A percentile compares a stretch with the other conserved stretches of the same genome.
phyloP scores from a whole-genome alignment of 345 rosid genomes.

The Tarenaya hassleriana region DNA sequence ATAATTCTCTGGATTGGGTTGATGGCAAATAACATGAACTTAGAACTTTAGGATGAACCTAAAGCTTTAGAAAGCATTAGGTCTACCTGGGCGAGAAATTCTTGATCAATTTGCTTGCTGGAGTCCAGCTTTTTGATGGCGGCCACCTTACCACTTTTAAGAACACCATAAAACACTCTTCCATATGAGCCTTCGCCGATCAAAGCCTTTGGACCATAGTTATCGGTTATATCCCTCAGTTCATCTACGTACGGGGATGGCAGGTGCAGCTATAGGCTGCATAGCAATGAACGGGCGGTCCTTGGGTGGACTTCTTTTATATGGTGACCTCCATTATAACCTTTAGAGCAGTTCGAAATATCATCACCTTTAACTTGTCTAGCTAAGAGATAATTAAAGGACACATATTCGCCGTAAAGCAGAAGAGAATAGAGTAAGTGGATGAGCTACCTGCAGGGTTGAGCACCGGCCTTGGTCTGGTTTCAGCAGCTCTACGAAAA shows the following conservation, averaged over 20 bases:
- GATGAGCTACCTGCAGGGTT: conserved; percentile 34
- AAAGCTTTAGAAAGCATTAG: background rate
- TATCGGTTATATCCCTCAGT: conserved; percentile 57
- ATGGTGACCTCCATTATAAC: conserved; percentile 41
- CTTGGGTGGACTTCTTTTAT: conserved; percentile 32
- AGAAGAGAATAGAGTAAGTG: no score
- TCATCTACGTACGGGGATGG: conserved; percentile 49
- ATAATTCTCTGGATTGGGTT: no score
- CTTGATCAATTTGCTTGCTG: conserved; percentile 84
- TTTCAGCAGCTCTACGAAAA: conserved; percentile 41
- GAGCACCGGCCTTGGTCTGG: conserved; percentile 38
- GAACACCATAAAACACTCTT: conserved; percentile 73
- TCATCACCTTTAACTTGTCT: conserved; percentile 7
- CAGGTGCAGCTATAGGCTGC: conserved; percentile 51
- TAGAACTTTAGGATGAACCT: no score
- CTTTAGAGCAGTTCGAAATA: conserved; percentile 26
- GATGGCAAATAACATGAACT: no score
- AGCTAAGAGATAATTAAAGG: no score
- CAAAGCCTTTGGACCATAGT: conserved; percentile 58
- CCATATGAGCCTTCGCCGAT: conserved; percentile 95
- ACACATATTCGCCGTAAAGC: no score
- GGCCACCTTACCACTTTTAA: conserved; percentile 53
- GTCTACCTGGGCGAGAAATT: conserved; percentile 75
- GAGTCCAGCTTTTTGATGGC: conserved; percentile 89
- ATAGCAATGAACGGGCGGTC: conserved; percentile 35